Conservation (phyloP, 2,329 filamentous ascomycete species). For the Pseudocercospora pini-densiflorae region DNA sequence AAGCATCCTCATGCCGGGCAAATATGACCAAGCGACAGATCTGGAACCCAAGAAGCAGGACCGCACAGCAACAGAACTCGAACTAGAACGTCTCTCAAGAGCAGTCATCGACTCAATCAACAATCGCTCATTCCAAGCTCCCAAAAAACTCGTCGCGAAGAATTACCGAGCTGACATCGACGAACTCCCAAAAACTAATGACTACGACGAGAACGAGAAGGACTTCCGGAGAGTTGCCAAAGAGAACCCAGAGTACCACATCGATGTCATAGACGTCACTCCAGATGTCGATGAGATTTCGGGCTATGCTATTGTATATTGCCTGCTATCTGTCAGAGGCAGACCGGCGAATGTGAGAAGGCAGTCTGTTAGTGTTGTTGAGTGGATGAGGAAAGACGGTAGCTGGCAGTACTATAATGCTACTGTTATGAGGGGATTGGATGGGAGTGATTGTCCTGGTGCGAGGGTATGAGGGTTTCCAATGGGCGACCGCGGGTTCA, state of each 20-base stretch:
- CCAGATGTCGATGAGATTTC: conserved; percentile 19
- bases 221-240: conserved; percentile 8
- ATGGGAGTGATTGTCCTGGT: conserved; percentile 9
- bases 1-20: not conserved
- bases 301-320: conserved; percentile 22
- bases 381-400: conserved; percentile 20
- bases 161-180: conserved; percentile 21
- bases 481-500: too few relatives aligned
- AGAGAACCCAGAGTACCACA: conserved; percentile 17
- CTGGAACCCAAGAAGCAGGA: not conserved
- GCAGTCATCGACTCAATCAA: conserved; percentile 21
- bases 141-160: conserved; percentile 12
- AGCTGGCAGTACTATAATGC: conserved; percentile 22
- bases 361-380: conserved; percentile 17
- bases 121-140: conserved; percentile 14
- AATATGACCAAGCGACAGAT: not conserved
- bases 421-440: conserved; percentile 16
- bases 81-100: conserved; percentile 15
- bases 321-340: conserved; percentile 18
- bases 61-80: not conserved
- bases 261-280: conserved; percentile 19
- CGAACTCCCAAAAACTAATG: conserved; percentile 13
- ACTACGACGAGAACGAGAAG: conserved; percentile 11
- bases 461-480: not conserved
- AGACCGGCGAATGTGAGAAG: conserved; percentile 18